phyloP scores from a whole-genome alignment of 352 stramenopile genomes.

The Globisporangium iwayamae region DNA sequence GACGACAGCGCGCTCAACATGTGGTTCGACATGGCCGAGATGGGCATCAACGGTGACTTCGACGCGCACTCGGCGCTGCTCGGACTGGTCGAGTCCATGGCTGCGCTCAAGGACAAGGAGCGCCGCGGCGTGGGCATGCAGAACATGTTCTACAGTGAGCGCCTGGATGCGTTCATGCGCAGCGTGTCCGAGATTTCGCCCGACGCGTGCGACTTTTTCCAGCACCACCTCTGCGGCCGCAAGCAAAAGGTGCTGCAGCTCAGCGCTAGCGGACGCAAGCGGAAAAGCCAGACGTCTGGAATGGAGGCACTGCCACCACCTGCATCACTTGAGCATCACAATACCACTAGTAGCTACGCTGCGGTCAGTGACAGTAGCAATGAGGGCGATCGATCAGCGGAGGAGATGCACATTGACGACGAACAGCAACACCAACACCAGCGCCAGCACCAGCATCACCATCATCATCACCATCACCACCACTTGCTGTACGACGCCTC shows the following conservation, averaged over 20 bases:
- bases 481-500: slow-evolving; percentile 23
- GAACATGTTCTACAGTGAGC: slow-evolving; percentile 75
- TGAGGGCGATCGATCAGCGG: neutral
- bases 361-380: neutral
- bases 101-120: slow-evolving; percentile 75
- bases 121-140: slow-evolving; percentile 68
- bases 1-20: slow-evolving; percentile 39
- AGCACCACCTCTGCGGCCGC: slow-evolving; percentile 60
- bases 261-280: slow-evolving; percentile 23
- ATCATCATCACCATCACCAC: slow-evolving; percentile 7
- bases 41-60: slow-evolving; percentile 62
- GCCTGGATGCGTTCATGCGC: slow-evolving; percentile 67
- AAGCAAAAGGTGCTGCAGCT: slow-evolving; percentile 40
- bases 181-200: slow-evolving; percentile 50
- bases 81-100: slow-evolving; percentile 65
- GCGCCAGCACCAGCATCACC: too few relatives aligned
- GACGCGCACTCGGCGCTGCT: slow-evolving; percentile 58
- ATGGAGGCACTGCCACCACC: neutral
- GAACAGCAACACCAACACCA: neutral
- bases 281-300: slow-evolving; percentile 13
- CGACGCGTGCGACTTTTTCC: slow-evolving; percentile 68
- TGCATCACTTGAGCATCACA: neutral
- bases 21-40: slow-evolving; percentile 65
- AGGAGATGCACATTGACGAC: slow-evolving; percentile 10
- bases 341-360: neutral